A percentile compares a stretch with the other conserved stretches of the same genome.
phyloP scores from a whole-genome alignment of 495 filamentous ascomycete genomes.

The Aspergillus olivimuriae region DNA sequence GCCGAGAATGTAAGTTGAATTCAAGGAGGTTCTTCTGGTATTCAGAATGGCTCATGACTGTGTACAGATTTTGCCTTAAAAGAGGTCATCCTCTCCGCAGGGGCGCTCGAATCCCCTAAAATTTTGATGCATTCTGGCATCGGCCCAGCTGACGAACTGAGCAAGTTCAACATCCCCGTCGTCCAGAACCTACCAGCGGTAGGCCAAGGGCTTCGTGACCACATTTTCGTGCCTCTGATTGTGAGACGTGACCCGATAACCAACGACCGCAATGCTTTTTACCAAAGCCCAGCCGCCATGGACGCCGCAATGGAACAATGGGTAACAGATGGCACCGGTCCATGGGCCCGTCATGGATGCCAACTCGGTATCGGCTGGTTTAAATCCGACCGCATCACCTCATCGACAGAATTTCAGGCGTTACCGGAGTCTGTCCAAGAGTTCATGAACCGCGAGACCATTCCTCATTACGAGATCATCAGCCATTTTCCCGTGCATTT shows the following conservation, averaged over 20 bases:
- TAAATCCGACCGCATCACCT: slow-evolving; percentile 38
- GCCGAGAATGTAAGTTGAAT: slow-evolving; percentile 25
- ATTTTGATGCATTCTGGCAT: slow-evolving; percentile 62
- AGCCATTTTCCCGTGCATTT: slow-evolving; percentile 26
- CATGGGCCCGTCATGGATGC: slow-evolving; percentile 34
- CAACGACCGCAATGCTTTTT: slow-evolving; percentile 28
- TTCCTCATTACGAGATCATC: slow-evolving; percentile 42
- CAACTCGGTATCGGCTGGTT: slow-evolving; percentile 46
- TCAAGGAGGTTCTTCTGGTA: no score
- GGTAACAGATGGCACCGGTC: slow-evolving; percentile 38
- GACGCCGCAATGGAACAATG: slow-evolving; percentile 41
- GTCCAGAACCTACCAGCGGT: slow-evolving; percentile 42
- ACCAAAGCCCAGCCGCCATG: slow-evolving; percentile 24
- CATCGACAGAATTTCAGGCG: slow-evolving; percentile 36
- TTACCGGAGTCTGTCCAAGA: slow-evolving; percentile 33
- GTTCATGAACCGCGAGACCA: slow-evolving; percentile 35
- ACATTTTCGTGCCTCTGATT: slow-evolving; percentile 25
- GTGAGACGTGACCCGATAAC: slow-evolving; percentile 20
- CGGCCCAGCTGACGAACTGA: slow-evolving; percentile 47
- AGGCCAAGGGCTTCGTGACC: slow-evolving; percentile 56
- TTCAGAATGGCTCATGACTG: no score
- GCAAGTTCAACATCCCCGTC: slow-evolving; percentile 45
- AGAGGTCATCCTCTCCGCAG: slow-evolving; percentile 55
- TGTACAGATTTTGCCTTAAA: slow-evolving; percentile 38
- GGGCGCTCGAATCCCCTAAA: slow-evolving; percentile 52